Evolutionary conservation across 2,329 filamentous ascomycete genomes (phyloP).

Genomic region (Madurella fahalii): DNA sequence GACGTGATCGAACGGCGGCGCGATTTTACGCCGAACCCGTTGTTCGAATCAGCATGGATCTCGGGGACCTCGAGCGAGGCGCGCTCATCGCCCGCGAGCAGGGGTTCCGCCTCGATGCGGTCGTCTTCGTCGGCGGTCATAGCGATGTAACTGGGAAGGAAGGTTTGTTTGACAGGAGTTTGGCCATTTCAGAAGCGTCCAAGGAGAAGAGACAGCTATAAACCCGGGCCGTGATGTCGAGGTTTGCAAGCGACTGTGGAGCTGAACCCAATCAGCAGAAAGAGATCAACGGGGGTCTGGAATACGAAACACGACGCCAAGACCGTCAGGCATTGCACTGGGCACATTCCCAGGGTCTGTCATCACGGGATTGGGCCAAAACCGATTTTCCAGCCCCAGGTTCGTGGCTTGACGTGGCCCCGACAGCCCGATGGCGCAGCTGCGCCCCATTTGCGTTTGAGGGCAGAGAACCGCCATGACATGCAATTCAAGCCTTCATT

Average conservation of each 20-base stretch:
- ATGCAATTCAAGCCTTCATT: too few species aligned
- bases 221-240: conserved; percentile 3
- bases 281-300: not conserved
- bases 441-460: too few species aligned
- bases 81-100: conserved; percentile 13
- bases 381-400: too few species aligned
- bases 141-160: not conserved
- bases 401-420: too few species aligned
- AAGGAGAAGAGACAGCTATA: not conserved
- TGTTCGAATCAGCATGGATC: not conserved
- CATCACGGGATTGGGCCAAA: too few species aligned
- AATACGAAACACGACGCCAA: conserved; percentile 17
- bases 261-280: conserved; percentile 1
- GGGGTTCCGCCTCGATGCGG: conserved; percentile 13
- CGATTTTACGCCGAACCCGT: not conserved
- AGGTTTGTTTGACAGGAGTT: not conserved
- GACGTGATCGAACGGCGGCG: not conserved
- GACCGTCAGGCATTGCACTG: not conserved
- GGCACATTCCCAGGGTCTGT: too few species aligned
- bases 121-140: not conserved
- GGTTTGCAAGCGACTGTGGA: not conserved
- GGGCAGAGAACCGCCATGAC: too few species aligned
- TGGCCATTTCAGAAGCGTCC: not conserved
- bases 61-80: conserved; percentile 1
- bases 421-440: too few species aligned